Evolutionary conservation across 345 rosid species (phyloP).

Genomic region (Heritiera fomes): DNA sequence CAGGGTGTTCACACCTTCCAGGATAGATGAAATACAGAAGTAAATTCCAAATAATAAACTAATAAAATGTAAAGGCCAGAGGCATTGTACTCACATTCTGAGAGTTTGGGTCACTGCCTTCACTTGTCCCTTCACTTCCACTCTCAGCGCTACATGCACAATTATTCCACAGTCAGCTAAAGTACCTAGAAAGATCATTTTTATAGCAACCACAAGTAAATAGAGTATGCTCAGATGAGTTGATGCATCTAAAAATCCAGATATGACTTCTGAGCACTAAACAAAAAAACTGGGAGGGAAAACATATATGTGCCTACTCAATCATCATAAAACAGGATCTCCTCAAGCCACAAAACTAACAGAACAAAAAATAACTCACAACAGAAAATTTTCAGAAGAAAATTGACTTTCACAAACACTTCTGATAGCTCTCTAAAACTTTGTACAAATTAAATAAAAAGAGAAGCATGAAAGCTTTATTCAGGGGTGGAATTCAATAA

Average conservation of each 20-base stretch:
- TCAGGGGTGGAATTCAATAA: neutral
- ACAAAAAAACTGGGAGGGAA: neutral
- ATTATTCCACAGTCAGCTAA: slow-evolving; percentile 31
- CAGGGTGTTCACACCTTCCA: neutral
- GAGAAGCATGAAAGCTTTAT: neutral
- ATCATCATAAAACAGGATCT: neutral
- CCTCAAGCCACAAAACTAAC: neutral
- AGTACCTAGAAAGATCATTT: neutral
- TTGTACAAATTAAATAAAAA: neutral
- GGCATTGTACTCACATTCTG: slow-evolving; percentile 64
- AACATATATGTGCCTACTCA: neutral
- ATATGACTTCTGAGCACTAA: neutral
- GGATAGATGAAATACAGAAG: slow-evolving; percentile 7
- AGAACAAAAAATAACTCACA: neutral
- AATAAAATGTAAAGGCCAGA: slow-evolving; percentile 7
- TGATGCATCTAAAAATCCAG: neutral
- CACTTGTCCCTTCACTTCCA: slow-evolving; percentile 93
- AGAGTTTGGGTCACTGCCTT: slow-evolving; percentile 94
- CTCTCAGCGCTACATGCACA: slow-evolving; percentile 68
- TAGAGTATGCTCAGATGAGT: neutral
- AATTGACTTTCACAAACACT: neutral
- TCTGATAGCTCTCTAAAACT: slow-evolving; percentile 1
- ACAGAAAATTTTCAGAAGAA: neutral
- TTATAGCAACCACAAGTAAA: slow-evolving; percentile 9
- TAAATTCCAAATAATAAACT: neutral